These are phyloP conservation scores for Lipomyces japonicus DNA, from an alignment of 805 yeast genomes.

Conservation along the genomic window DNA sequence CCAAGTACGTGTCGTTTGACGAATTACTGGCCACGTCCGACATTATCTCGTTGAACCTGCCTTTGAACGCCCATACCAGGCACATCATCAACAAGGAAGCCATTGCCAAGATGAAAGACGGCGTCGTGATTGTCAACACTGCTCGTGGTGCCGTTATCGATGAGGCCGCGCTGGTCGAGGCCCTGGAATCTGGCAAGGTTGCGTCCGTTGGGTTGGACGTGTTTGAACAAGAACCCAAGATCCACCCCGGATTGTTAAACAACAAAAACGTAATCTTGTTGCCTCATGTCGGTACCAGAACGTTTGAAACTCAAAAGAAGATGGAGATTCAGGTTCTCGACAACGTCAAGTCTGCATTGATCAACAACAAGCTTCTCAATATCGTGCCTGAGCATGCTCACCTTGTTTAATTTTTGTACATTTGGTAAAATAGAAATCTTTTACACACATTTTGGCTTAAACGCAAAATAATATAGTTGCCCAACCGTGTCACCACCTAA, in stretches of 20 bases:
- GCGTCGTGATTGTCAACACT: slow-evolving; percentile 74
- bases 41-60: slow-evolving; percentile 69
- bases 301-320: slow-evolving; percentile 64
- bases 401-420: too few species aligned
- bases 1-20: slow-evolving; percentile 69
- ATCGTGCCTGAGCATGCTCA: slow-evolving; percentile 17
- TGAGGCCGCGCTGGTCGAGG: slow-evolving; percentile 52
- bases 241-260: slow-evolving; percentile 50
- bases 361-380: slow-evolving; percentile 57
- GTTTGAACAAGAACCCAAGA: slow-evolving; percentile 53
- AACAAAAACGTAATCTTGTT: slow-evolving; percentile 55
- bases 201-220: slow-evolving; percentile 62
- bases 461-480: too few species aligned
- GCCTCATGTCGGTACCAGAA: slow-evolving; percentile 88
- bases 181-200: slow-evolving; percentile 52
- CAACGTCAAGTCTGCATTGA: slow-evolving; percentile 57
- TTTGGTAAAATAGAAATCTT: too few species aligned
- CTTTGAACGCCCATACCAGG: slow-evolving; percentile 65
- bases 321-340: slow-evolving; percentile 78
- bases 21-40: slow-evolving; percentile 62
- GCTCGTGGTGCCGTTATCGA: slow-evolving; percentile 82
- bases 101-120: slow-evolving; percentile 69
- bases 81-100: slow-evolving; percentile 63
- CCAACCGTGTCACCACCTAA: too few species aligned
- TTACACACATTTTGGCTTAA: too few species aligned